Evolutionary conservation across 352 stramenopile species (phyloP).

Genomic region (Globisporangium abappressorium): DNA sequence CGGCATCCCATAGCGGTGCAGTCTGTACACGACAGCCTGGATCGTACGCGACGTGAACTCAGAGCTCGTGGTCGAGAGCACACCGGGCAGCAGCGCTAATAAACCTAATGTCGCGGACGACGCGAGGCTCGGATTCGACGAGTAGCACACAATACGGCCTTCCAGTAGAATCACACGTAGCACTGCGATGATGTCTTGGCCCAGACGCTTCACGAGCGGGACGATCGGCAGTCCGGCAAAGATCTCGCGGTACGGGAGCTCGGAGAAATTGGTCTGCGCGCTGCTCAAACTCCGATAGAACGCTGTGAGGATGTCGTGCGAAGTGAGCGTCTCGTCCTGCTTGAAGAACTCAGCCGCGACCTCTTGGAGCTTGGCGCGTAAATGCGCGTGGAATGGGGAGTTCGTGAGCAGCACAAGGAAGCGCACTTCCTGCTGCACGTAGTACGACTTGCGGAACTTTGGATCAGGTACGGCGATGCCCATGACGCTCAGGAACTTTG

Average conservation of each 20-base stretch:
- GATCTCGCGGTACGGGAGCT: conserved; percentile 41
- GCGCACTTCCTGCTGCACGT: conserved; percentile 45
- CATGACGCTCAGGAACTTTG: conserved; percentile 23
- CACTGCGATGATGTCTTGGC: conserved; percentile 60
- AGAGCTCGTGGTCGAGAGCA: conserved; percentile 29
- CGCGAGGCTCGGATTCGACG: conserved; percentile 44
- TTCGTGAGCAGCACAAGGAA: conserved; percentile 53
- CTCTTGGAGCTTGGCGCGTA: conserved; percentile 35
- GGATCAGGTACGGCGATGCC: conserved; percentile 50
- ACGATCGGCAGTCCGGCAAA: conserved; percentile 45
- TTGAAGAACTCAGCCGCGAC: conserved; percentile 33
- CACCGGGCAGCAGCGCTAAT: conserved; percentile 47
- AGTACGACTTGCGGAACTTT: conserved; percentile 28
- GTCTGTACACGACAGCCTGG: conserved; percentile 38
- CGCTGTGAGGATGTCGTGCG: conserved; percentile 25
- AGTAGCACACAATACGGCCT: conserved; percentile 78
- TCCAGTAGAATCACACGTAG: conserved; percentile 71
- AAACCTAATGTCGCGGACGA: conserved; percentile 51
- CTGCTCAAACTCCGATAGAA: conserved; percentile 31
- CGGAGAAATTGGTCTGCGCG: conserved; percentile 21
- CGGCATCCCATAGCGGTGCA: conserved; percentile 43
- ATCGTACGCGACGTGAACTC: conserved; percentile 38
- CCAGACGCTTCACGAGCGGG: conserved; percentile 42
- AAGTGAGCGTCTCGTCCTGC: conserved; percentile 18
- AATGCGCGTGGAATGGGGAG: conserved; percentile 36